Percentiles rank a stretch among this genome's conserved stretches.
Evolutionary conservation across 108 stramenopile species (phyloP).

Genomic region (Stephanodiscus triporus): DNA sequence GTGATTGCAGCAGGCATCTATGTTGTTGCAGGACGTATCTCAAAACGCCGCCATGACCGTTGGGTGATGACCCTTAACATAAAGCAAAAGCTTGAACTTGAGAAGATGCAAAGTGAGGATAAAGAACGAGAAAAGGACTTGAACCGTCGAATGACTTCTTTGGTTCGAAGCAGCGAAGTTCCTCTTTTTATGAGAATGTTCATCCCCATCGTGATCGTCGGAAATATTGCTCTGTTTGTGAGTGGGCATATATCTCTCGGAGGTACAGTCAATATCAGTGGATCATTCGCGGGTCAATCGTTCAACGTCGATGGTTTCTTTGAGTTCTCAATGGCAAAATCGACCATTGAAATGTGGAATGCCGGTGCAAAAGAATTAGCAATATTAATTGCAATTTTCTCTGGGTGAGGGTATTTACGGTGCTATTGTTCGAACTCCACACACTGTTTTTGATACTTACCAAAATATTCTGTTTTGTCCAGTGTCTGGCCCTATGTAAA

Average conservation of each 20-base stretch:
- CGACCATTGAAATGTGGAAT: conserved; percentile 66
- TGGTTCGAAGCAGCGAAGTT: conserved; percentile 57
- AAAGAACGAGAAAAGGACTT: conserved; percentile 30
- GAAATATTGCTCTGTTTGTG: conserved; percentile 69
- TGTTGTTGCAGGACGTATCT: conserved; percentile 37
- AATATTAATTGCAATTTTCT: conserved; percentile 69
- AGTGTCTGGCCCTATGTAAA: conserved; percentile 90
- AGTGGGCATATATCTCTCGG: conserved; percentile 69
- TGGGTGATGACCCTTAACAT: conserved; percentile 45
- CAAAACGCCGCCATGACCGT: conserved; percentile 50
- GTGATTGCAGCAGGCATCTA: conserved; percentile 31
- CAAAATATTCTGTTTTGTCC: conserved; percentile 64
- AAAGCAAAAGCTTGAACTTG: conserved; percentile 17
- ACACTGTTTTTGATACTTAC: neutral
- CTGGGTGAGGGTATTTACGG: conserved; percentile 84
- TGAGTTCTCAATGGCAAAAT: conserved; percentile 72
- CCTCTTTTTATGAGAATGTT: conserved; percentile 52
- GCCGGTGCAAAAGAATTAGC: conserved; percentile 73
- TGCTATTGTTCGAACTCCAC: conserved; percentile 31
- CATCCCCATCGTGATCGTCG: conserved; percentile 64
- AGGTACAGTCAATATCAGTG: conserved; percentile 58
- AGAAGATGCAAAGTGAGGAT: conserved; percentile 18
- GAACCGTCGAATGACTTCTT: conserved; percentile 46
- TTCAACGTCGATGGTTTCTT: conserved; percentile 71
- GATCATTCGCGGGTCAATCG: conserved; percentile 59